phyloP scores from a whole-genome alignment of 768 basidiomycete genomes.

The Kwoniella sp. region DNA sequence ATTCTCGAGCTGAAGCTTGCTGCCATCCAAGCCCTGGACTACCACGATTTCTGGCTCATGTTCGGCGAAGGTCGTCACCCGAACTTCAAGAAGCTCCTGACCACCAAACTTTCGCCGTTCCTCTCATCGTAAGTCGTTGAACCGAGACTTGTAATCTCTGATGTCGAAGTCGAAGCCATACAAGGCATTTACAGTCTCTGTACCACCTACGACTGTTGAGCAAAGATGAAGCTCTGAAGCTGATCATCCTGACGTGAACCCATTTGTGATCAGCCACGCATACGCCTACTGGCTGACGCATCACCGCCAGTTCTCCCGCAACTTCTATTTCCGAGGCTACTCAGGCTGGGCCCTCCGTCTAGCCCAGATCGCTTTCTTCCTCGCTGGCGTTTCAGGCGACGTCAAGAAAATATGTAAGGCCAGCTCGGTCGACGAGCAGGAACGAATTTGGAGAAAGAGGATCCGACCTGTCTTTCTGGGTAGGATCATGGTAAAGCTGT shows the following conservation, averaged over 20 bases:
- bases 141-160: no score
- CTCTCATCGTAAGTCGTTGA: slow-evolving; percentile 66
- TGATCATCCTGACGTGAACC: background rate
- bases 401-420: slow-evolving; percentile 65
- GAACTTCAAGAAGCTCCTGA: slow-evolving; percentile 66
- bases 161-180: no score
- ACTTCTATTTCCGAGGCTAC: slow-evolving; percentile 73
- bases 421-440: slow-evolving; percentile 64
- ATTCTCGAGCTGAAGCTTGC: slow-evolving; percentile 78
- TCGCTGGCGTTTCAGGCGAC: slow-evolving; percentile 66
- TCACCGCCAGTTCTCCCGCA: slow-evolving; percentile 58
- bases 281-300: slow-evolving; percentile 78
- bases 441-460: slow-evolving; percentile 65
- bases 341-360: slow-evolving; percentile 67
- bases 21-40: slow-evolving; percentile 63
- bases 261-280: slow-evolving; percentile 56
- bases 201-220: background rate
- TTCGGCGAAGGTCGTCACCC: slow-evolving; percentile 70
- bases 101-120: slow-evolving; percentile 66
- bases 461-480: slow-evolving; percentile 68
- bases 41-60: slow-evolving; percentile 66
- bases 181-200: background rate
- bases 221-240: no score
- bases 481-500: slow-evolving; percentile 62
- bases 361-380: slow-evolving; percentile 63